phyloP scores from a whole-genome alignment of 106 monocot genomes.

The Alisma plantagoaquatica region DNA sequence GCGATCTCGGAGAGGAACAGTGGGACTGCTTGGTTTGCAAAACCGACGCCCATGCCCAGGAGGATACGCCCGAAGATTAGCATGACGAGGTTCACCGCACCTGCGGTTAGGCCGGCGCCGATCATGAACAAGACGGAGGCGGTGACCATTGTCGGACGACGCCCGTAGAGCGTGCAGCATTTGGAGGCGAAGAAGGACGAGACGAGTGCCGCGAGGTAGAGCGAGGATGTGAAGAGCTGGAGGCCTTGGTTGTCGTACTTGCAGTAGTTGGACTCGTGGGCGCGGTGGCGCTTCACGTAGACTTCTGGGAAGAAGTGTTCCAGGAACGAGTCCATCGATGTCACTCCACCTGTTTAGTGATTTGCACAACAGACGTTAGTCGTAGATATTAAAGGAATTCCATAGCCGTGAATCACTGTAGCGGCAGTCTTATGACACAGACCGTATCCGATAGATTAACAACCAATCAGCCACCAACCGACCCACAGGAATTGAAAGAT shows the following conservation, averaged over 20 bases:
- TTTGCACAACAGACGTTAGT: too few relatives aligned
- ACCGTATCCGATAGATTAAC: too few relatives aligned
- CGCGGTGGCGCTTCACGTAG: conserved; percentile 19
- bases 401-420: too few relatives aligned
- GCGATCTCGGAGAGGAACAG: conserved; percentile 34
- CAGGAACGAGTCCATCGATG: conserved; percentile 55
- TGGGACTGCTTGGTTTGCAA: conserved; percentile 53
- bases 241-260: conserved; percentile 27
- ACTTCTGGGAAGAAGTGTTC: conserved; percentile 47
- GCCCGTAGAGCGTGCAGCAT: too few relatives aligned
- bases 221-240: conserved; percentile 52
- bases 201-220: conserved; percentile 40
- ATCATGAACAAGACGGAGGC: conserved; percentile 18
- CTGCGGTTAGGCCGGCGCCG: conserved; percentile 23
- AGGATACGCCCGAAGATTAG: conserved; percentile 36
- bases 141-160: conserved; percentile 2
- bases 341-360: conserved; percentile 75
- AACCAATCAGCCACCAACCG: too few relatives aligned
- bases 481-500: too few relatives aligned
- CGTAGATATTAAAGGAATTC: too few relatives aligned
- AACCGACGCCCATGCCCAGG: conserved; percentile 43
- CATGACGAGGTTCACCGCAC: conserved; percentile 28
- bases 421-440: too few relatives aligned
- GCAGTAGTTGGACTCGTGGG: conserved; percentile 38
- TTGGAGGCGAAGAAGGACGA: conserved; percentile 31